Conservation (phyloP, 805 yeast genomes). For the Saccharomycopsis sp. region DNA sequence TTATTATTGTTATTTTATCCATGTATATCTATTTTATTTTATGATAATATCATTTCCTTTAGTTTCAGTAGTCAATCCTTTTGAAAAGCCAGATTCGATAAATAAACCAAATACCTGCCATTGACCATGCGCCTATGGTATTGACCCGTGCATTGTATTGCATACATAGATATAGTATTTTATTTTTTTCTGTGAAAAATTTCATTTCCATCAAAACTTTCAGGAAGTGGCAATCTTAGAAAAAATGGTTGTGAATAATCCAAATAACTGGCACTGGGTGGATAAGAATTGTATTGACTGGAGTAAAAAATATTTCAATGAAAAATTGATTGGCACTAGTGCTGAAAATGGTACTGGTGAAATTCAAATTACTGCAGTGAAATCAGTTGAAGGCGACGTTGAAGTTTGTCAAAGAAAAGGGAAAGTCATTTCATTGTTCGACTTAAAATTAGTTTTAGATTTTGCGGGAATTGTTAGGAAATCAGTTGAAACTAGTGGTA, state of each 20-base stretch:
- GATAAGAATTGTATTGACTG: slow-evolving; percentile 94
- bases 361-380: slow-evolving; percentile 38
- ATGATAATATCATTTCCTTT: too few species aligned
- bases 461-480: slow-evolving; percentile 38
- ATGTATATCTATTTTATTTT: too few species aligned
- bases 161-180: too few species aligned
- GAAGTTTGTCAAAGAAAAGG: slow-evolving; percentile 98
- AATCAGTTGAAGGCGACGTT: slow-evolving; percentile 84
- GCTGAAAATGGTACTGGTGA: slow-evolving; percentile 26
- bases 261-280: slow-evolving; percentile 99
- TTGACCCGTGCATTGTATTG: too few species aligned
- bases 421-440: slow-evolving; percentile 87
- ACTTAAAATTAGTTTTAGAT: slow-evolving; percentile 59
- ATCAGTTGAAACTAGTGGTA: slow-evolving; percentile 43
- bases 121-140: too few species aligned
- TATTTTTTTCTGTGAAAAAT: too few species aligned
- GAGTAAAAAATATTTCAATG: slow-evolving; percentile 72
- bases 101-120: too few species aligned
- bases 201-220: too few species aligned
- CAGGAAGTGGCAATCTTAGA: too few species aligned
- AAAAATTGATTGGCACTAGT: slow-evolving; percentile 45
- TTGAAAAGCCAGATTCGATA: too few species aligned
- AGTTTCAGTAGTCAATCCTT: too few species aligned
- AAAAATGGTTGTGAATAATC: slow-evolving; percentile 97
- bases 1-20: not conserved